Evolutionary conservation across 306 rosid species (phyloP), one percentile per base, ranked within the genome.

Genomic region (Citrullus amarus): DNA sequence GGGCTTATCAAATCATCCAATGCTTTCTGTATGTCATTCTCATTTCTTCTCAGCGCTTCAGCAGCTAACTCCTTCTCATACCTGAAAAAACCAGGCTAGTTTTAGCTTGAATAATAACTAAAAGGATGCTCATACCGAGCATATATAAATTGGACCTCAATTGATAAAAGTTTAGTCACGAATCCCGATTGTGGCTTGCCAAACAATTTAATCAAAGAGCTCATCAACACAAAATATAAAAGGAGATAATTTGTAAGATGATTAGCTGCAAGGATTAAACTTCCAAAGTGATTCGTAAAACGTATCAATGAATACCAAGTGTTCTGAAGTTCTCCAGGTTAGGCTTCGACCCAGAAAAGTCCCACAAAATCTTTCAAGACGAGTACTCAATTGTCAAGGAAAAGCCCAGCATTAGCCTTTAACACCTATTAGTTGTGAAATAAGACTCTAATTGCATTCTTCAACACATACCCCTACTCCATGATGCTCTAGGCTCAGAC

Each of bases 1-100:
- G 95, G 95, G 84, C 90, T 84, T 28, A 96, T 94, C 89, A 94
- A 82, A 82, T 94, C 93, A 82, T 94, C 96, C 85, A 94, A 81
- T 30, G 98, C 96, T 83, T 81, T 82, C 66, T 94, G 89, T 77
- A 83, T 75, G 71, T 92, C 93, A 66, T 92, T 94, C 88, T 92
- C 98, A 79, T 90, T 92, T 87, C 85, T 89, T 80, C 93, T 84
- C 79, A 92, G 95, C 62, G 98, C 93, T 86, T 94, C 98, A 39
- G 98, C 96, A 14, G 93, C 96, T 56, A 92, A 96, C 51, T 88
- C 92, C 87, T 83, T 94, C 66, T 84, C 92, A 82, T 87, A 92
- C 79, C 98, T 94, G 83, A 56, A 83, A 25, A 78, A 70, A 72
- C 75, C 38, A 75, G 80, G 82, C 34, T 53, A 75, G 39, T 61